Conservation (phyloP, 192 early-diverging fungal genomes). For the Rhizoclosmatium globosum region DNA sequence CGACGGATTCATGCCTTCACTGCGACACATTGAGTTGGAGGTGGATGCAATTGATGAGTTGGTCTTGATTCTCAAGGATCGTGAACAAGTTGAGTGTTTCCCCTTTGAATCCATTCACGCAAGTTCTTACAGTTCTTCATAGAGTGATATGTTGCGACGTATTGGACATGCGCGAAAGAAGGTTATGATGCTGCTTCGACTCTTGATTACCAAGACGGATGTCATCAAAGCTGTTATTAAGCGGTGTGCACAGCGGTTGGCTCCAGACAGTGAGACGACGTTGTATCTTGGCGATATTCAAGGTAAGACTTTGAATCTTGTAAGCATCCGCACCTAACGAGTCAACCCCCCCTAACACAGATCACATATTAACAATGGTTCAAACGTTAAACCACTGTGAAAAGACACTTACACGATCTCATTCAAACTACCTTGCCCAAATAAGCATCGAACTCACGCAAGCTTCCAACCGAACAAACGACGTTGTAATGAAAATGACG, state of each 20-base stretch:
- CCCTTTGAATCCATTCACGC: not conserved
- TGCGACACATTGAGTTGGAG: constrained; percentile 89
- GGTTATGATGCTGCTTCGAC: constrained; percentile 72
- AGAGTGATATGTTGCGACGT: constrained; percentile 76
- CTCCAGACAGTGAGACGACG: constrained; percentile 53
- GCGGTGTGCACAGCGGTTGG: constrained; percentile 55
- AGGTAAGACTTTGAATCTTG: constrained; percentile 12
- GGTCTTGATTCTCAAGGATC: constrained; percentile 90
- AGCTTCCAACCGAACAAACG: constrained; percentile 81
- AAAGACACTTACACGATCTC: constrained; percentile 72
- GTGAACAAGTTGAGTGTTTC: constrained; percentile 59
- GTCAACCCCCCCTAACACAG: too few species aligned
- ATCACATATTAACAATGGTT: constrained; percentile 78
- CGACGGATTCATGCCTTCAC: constrained; percentile 87
- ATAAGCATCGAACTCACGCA: constrained; percentile 76
- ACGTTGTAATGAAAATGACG: constrained; percentile 88
- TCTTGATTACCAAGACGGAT: constrained; percentile 74
- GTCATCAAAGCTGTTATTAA: constrained; percentile 76
- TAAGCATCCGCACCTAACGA: constrained; percentile 9
- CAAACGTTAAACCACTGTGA: constrained; percentile 77
- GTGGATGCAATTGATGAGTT: constrained; percentile 96
- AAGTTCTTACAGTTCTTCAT: constrained; percentile 23
- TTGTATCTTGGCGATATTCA: constrained; percentile 72
- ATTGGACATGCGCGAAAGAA: constrained; percentile 78
- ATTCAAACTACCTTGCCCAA: constrained; percentile 85